A percentile compares a stretch with the other conserved stretches of the same genome.
Evolutionary conservation across 2,329 filamentous ascomycete species (phyloP).

Genomic region (Gremmenia infestans): DNA sequence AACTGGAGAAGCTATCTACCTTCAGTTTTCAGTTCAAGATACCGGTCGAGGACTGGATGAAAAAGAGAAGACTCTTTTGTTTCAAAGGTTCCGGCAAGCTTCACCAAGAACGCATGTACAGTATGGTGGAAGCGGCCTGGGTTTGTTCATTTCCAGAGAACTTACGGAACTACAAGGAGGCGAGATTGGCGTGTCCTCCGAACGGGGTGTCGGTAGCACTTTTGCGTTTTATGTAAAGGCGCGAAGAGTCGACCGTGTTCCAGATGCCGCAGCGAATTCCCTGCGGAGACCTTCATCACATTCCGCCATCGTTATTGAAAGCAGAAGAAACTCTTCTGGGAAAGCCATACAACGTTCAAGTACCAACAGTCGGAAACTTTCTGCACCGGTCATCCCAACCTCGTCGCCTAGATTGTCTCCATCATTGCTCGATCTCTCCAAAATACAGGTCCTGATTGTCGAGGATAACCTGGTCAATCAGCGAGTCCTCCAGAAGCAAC

Average conservation of each 20-base stretch:
- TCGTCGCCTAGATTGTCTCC: conserved; percentile 3
- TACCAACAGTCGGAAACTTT: conserved; percentile 8
- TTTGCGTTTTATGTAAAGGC: conserved; percentile 65
- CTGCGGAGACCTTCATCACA: conserved; percentile 17
- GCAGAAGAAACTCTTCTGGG: conserved; percentile 16
- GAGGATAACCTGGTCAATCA: conserved; percentile 67
- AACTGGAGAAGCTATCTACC: conserved; percentile 61
- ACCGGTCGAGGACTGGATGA: conserved; percentile 69
- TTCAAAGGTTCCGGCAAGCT: conserved; percentile 75
- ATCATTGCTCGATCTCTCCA: conserved; percentile 15
- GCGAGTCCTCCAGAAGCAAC: conserved; percentile 56
- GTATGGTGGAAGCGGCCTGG: conserved; percentile 74
- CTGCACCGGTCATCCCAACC: background rate
- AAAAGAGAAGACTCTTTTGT: conserved; percentile 68
- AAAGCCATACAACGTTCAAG: conserved; percentile 18
- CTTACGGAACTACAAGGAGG: conserved; percentile 77
- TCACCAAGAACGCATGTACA: conserved; percentile 75
- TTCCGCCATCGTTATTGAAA: conserved; percentile 18
- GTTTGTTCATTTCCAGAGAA: conserved; percentile 73
- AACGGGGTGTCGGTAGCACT: conserved; percentile 63
- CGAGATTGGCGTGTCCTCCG: conserved; percentile 68
- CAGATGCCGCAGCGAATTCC: conserved; percentile 10
- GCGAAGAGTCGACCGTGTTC: conserved; percentile 13
- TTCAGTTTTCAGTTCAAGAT: conserved; percentile 70
- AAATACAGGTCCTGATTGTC: conserved; percentile 54